These are phyloP conservation scores for Rhodotorula sphaerocarpa DNA, from an alignment of 768 basidiomycete species.

Conservation along the genomic window DNA sequence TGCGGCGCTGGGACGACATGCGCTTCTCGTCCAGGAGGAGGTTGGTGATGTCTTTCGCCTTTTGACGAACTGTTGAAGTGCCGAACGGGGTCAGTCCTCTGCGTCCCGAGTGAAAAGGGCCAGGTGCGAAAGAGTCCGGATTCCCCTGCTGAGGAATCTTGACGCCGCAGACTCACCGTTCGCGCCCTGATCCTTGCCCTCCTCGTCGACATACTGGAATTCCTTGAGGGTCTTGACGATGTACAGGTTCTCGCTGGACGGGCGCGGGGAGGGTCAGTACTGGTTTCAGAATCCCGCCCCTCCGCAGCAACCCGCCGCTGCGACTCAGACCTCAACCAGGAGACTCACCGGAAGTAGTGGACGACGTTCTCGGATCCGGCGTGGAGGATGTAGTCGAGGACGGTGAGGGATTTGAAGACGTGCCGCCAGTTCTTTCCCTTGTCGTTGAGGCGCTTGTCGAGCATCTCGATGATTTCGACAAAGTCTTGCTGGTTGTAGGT, in stretches of 20 bases:
- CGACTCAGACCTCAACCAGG: background rate
- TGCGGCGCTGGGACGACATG: slow-evolving; percentile 72
- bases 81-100: too few species aligned
- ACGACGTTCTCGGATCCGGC: slow-evolving; percentile 97
- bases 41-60: slow-evolving; percentile 96
- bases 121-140: too few species aligned
- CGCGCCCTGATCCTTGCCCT: slow-evolving; percentile 94
- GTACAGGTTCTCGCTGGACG: slow-evolving; percentile 74
- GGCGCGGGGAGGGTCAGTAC: background rate
- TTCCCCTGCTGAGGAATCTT: too few species aligned
- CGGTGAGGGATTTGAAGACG: slow-evolving; percentile 94
- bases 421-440: slow-evolving; percentile 99
- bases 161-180: slow-evolving; percentile 51
- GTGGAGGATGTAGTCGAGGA: slow-evolving; percentile 91
- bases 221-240: slow-evolving; percentile 98
- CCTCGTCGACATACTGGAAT: slow-evolving; percentile 92
- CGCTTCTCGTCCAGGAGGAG: slow-evolving; percentile 77
- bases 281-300: too few species aligned
- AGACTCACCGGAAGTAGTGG: slow-evolving; percentile 65
- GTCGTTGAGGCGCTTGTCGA: slow-evolving; percentile 95
- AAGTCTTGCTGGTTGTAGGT: slow-evolving; percentile 98
- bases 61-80: slow-evolving; percentile 79
- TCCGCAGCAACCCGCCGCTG: too few species aligned
- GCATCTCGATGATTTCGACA: slow-evolving; percentile 99
- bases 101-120: too few species aligned